Evolutionary conservation across 1,139 yeast genomes (phyloP).

Genomic region (Candida sanyaensis): DNA sequence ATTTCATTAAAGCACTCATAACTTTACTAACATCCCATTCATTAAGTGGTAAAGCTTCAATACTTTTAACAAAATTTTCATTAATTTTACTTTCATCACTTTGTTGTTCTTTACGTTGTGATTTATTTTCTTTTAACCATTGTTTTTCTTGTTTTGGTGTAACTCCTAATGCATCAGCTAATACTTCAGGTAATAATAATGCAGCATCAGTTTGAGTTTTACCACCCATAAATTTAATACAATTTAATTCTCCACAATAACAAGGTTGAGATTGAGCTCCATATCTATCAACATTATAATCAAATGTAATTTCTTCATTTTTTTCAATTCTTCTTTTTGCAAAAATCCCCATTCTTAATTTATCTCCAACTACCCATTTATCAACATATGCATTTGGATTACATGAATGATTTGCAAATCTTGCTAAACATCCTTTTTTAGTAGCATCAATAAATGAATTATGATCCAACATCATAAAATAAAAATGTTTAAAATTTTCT

Average conservation of each 20-base stretch:
- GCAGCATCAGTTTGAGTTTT: conserved; percentile 95
- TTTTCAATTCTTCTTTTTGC: conserved; percentile 69
- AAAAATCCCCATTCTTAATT: conserved; percentile 91
- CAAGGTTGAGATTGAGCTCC: conserved; percentile 96
- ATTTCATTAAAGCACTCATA: conserved; percentile 79
- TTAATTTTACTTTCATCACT: conserved; percentile 62
- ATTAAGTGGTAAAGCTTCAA: conserved; percentile 54
- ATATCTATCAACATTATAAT: conserved; percentile 93
- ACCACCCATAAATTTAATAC: conserved; percentile 94
- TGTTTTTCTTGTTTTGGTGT: conserved; percentile 58
- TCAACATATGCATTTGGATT: conserved; percentile 93
- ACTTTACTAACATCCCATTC: conserved; percentile 72
- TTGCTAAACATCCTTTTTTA: conserved; percentile 77
- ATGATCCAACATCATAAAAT: conserved; percentile 95
- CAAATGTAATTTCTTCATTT: conserved; percentile 94
- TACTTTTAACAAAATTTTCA: conserved; percentile 61
- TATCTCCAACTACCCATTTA: conserved; percentile 95
- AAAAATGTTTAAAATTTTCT: conserved; percentile 79
- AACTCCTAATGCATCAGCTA: conserved; percentile 86
- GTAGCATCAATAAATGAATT: conserved; percentile 97
- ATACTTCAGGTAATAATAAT: conserved; percentile 74
- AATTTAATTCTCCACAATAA: conserved; percentile 90
- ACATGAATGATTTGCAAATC: conserved; percentile 95
- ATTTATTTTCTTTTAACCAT: conserved; percentile 65
- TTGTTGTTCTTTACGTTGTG: conserved; percentile 46